Conservation (phyloP, 129 eudicot species). For the Flaveria bidentis region DNA sequence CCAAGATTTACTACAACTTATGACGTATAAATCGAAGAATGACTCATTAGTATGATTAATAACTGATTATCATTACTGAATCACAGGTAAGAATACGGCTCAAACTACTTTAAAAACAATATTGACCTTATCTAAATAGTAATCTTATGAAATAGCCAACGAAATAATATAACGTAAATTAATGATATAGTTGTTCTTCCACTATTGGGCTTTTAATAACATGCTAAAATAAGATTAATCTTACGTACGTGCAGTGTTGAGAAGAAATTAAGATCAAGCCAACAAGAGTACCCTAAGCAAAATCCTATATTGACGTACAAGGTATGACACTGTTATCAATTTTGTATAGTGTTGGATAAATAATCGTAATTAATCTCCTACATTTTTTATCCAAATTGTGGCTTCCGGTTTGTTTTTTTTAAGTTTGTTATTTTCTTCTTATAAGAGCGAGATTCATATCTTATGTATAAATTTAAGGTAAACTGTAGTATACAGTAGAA, state of each 20-base stretch:
- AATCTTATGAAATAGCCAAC: no score
- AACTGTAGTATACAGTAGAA: no score
- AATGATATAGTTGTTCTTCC: no score
- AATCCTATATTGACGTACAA: slow-evolving; percentile 29
- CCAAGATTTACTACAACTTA: no score
- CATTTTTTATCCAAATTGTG: not conserved
- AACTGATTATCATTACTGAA: not conserved
- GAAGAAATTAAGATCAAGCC: no score
- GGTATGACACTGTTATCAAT: slow-evolving; percentile 17
- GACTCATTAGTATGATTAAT: no score
- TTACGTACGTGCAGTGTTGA: no score
- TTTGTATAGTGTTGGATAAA: slow-evolving; percentile 25
- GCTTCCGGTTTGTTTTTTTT: slow-evolving; percentile 9
- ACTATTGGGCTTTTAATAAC: no score
- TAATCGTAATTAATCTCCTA: not conserved
- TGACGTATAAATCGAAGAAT: no score
- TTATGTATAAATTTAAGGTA: not conserved
- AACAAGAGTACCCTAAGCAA: not conserved
- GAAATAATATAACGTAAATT: no score
- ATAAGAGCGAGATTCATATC: slow-evolving; percentile 5
- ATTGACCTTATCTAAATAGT: no score
- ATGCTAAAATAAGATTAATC: no score
- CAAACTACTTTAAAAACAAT: not conserved
- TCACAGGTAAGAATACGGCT: not conserved
- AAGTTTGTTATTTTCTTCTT: not conserved